Conservation (phyloP, 78 protist genomes). For the Dictyostelium firmibasis region DNA sequence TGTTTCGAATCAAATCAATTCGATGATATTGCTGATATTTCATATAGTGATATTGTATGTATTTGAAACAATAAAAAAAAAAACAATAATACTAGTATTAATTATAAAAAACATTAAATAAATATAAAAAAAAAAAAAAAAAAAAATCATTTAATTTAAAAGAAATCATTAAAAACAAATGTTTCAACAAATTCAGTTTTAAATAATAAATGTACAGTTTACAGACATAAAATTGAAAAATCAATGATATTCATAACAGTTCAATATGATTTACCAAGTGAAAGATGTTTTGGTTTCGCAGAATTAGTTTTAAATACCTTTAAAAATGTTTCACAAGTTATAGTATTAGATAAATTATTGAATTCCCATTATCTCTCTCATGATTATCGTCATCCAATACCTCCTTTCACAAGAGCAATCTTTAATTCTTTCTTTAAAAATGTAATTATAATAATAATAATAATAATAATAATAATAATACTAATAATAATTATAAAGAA, state of each 20-base stretch:
- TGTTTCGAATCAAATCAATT: background rate
- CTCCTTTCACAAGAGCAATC: slow-evolving; percentile 46
- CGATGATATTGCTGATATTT: slow-evolving; percentile 45
- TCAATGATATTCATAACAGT: slow-evolving; percentile 2
- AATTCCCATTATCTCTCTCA: slow-evolving; percentile 21
- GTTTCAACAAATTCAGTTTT: background rate
- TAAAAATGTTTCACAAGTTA: slow-evolving; percentile 11
- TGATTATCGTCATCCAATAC: slow-evolving; percentile 35
- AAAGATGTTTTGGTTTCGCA: slow-evolving; percentile 31
- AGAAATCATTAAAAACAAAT: slow-evolving; percentile 2
- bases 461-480: background rate
- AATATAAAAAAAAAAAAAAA: too few species aligned
- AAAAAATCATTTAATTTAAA: too few species aligned
- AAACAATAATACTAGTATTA: background rate
- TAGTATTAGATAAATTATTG: slow-evolving; percentile 28
- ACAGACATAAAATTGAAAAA: background rate
- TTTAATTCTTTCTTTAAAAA: slow-evolving; percentile 18
- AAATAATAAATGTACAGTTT: slow-evolving; percentile 53
- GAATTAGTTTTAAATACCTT: background rate
- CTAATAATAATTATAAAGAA: background rate
- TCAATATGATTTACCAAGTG: slow-evolving; percentile 20
- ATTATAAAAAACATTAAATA: too few species aligned
- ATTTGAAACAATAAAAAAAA: background rate
- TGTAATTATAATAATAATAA: background rate
- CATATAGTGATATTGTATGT: slow-evolving; percentile 61